Conservation (phyloP, 139 green algal genomes). For the Picochlorum sp. region DNA sequence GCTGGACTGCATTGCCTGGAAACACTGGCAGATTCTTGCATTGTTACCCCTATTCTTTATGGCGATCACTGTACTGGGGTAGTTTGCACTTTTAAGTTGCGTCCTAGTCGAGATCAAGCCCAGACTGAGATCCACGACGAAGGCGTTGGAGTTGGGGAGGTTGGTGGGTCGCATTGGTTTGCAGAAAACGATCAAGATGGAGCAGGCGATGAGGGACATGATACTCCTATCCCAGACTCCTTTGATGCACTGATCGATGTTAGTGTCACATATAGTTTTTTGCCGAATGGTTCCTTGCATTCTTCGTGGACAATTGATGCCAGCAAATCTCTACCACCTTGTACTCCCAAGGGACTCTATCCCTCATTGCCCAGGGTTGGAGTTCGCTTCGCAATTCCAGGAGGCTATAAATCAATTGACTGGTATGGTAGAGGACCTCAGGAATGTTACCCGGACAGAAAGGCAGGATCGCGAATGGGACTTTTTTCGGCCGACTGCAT, state of each 20-base stretch:
- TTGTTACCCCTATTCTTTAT: not conserved
- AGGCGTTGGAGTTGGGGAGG: conserved; percentile 41
- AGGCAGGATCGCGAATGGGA: conserved; percentile 32
- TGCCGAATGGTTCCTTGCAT: not conserved
- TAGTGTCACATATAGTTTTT: conserved; percentile 11
- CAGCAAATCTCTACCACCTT: conserved; percentile 36
- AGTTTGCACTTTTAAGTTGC: not conserved
- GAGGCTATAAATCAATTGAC: not conserved
- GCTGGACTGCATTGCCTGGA: conserved; percentile 40
- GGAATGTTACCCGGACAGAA: conserved; percentile 85
- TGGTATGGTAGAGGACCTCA: conserved; percentile 67
- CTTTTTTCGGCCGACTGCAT: conserved; percentile 15
- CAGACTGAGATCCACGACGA: not conserved
- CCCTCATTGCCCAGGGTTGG: conserved; percentile 58
- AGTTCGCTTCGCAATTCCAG: conserved; percentile 26
- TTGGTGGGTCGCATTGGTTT: conserved; percentile 58
- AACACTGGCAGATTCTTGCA: not conserved
- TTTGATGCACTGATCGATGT: conserved; percentile 33
- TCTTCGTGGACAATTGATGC: conserved; percentile 54
- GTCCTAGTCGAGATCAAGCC: not conserved
- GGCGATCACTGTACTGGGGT: too few species aligned
- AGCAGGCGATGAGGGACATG: not conserved
- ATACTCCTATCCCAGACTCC: not conserved
- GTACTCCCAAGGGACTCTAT: conserved; percentile 18
- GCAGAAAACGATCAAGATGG: conserved; percentile 10